Conservation (phyloP, 148 eudicot genomes). For the Arbutus unedo region DNA sequence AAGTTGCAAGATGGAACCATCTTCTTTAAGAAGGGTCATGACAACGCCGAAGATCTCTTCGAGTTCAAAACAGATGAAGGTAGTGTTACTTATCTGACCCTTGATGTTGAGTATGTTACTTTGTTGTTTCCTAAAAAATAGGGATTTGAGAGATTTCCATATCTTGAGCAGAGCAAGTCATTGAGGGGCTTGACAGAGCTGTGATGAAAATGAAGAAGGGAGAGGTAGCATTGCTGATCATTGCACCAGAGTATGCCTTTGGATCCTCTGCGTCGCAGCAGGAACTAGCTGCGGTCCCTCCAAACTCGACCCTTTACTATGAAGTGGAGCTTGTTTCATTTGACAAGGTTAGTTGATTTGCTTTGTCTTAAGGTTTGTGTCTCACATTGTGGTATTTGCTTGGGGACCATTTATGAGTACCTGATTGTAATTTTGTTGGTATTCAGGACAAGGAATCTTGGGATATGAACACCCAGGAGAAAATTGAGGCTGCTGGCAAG, state of each 20-base stretch:
- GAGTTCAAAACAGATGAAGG: conserved; percentile 97
- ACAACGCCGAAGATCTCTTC: conserved; percentile 54
- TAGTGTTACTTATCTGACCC: conserved; percentile 14
- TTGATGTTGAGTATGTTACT: neutral
- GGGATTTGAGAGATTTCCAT: neutral
- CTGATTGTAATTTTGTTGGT: neutral
- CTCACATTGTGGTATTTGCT: neutral
- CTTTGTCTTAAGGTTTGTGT: neutral
- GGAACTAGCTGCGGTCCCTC: conserved; percentile 80
- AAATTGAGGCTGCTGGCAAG: conserved; percentile 83
- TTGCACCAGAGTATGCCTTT: conserved; percentile 84
- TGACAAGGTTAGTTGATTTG: conserved; percentile 53
- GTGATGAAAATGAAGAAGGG: conserved; percentile 89
- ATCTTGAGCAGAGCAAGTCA: conserved; percentile 74
- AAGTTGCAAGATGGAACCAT: conserved; percentile 87
- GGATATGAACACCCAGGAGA: conserved; percentile 90
- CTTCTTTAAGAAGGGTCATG: conserved; percentile 70
- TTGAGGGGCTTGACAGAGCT: conserved; percentile 81
- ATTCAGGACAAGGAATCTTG: conserved; percentile 95
- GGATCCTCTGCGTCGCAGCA: conserved; percentile 76
- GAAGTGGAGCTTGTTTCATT: conserved; percentile 81
- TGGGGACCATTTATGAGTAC: neutral
- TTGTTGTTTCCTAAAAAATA: neutral
- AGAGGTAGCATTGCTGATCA: conserved; percentile 59
- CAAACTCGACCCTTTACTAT: conserved; percentile 68